phyloP scores from a whole-genome alignment of 345 rosid species.

The Linum usitatissimum region DNA sequence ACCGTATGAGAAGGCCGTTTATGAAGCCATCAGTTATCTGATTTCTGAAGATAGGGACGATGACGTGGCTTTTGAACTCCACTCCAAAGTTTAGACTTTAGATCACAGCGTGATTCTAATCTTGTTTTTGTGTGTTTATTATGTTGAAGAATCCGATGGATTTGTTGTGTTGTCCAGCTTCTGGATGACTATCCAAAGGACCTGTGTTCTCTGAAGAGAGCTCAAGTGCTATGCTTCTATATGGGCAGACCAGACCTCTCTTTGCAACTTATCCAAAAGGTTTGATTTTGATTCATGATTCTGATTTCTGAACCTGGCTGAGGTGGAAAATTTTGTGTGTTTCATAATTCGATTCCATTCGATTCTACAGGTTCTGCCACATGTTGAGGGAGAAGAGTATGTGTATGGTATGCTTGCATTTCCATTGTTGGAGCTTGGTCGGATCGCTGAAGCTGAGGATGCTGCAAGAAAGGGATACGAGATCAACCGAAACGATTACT shows the following conservation, averaged over 20 bases:
- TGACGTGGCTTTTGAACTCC: slow-evolving; percentile 51
- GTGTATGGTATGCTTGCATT: slow-evolving; percentile 84
- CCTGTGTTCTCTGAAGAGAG: slow-evolving; percentile 63
- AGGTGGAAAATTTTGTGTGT: neutral
- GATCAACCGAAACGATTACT: slow-evolving; percentile 58
- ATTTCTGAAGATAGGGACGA: slow-evolving; percentile 55
- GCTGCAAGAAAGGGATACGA: slow-evolving; percentile 71
- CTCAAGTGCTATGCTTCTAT: slow-evolving; percentile 60
- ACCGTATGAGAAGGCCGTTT: slow-evolving; percentile 64
- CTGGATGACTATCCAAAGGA: slow-evolving; percentile 62
- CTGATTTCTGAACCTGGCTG: neutral
- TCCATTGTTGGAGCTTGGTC: slow-evolving; percentile 73
- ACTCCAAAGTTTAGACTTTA: slow-evolving; percentile 38
- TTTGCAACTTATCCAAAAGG: slow-evolving; percentile 58
- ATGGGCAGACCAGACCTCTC: slow-evolving; percentile 60
- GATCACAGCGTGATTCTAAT: no score
- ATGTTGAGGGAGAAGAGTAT: slow-evolving; percentile 52
- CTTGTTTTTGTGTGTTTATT: no score
- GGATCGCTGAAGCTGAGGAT: slow-evolving; percentile 60
- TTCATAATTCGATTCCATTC: slow-evolving; percentile 5
- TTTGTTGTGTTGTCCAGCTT: slow-evolving; percentile 40
- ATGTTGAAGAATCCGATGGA: neutral
- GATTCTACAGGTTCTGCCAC: slow-evolving; percentile 45
- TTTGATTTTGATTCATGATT: slow-evolving; percentile 14
- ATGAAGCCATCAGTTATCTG: slow-evolving; percentile 40